Evolutionary conservation across 352 stramenopile species (phyloP).

Genomic region (Salisapilia sapeloensis): DNA sequence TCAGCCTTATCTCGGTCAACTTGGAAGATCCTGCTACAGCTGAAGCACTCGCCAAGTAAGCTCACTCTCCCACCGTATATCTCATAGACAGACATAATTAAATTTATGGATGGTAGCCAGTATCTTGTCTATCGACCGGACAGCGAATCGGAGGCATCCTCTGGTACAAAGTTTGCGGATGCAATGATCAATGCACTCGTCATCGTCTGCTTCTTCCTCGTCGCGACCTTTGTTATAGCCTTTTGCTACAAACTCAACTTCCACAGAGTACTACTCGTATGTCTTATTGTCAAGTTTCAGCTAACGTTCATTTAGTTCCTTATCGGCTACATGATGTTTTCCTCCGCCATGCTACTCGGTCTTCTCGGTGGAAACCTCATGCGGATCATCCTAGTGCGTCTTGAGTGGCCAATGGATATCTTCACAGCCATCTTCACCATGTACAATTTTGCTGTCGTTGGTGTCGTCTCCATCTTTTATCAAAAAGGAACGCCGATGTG

Average conservation of each 20-base stretch:
- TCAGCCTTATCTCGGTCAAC: constrained; percentile 65
- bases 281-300: neutral
- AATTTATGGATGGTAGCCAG: constrained; percentile 14
- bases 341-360: constrained; percentile 71
- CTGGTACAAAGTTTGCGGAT: constrained; percentile 50
- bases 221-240: constrained; percentile 83
- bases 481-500: constrained; percentile 64
- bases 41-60: constrained; percentile 51
- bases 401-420: constrained; percentile 40
- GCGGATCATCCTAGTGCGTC: constrained; percentile 40
- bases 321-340: constrained; percentile 84
- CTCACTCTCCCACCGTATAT: neutral
- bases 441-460: constrained; percentile 86
- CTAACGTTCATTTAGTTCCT: constrained; percentile 21
- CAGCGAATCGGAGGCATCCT: constrained; percentile 23
- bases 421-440: constrained; percentile 63
- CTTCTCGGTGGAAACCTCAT: constrained; percentile 77
- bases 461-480: constrained; percentile 83
- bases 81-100: neutral
- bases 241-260: constrained; percentile 86
- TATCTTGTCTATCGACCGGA: constrained; percentile 68
- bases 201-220: constrained; percentile 81
- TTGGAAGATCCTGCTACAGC: constrained; percentile 62
- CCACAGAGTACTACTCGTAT: constrained; percentile 20
- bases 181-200: constrained; percentile 77